These are phyloP conservation scores for Buxus sempervirens DNA, from an alignment of 164 flowering plant genomes.

Conservation along the genomic window DNA sequence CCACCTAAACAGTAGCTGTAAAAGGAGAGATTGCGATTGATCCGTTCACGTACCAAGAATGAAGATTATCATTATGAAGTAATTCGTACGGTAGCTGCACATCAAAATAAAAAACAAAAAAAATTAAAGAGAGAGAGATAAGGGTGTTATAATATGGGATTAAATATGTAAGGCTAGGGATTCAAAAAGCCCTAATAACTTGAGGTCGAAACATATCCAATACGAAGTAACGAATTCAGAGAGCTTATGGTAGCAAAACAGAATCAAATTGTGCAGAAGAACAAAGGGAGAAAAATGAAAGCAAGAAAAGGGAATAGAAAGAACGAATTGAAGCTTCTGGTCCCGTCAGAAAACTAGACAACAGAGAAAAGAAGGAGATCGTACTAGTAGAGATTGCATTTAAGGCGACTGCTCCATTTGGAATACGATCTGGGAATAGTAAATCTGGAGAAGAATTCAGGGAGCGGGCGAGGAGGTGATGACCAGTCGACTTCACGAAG, in stretches of 20 bases:
- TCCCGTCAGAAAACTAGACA: neutral
- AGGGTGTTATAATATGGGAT: too few species aligned
- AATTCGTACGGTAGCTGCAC: slow-evolving; percentile 89
- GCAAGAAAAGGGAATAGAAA: too few species aligned
- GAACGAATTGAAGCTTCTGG: slow-evolving; percentile 5
- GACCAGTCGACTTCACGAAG: slow-evolving; percentile 95
- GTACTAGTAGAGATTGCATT: slow-evolving; percentile 91
- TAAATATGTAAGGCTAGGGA: too few species aligned
- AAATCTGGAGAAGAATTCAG: slow-evolving; percentile 87
- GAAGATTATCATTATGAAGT: slow-evolving; percentile 74
- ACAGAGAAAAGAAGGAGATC: neutral
- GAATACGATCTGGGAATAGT: slow-evolving; percentile 65
- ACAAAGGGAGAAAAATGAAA: neutral
- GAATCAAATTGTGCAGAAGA: neutral
- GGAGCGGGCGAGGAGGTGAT: slow-evolving; percentile 79
- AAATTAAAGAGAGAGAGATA: neutral
- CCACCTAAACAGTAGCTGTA: neutral
- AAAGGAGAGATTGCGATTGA: neutral
- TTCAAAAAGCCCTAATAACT: too few species aligned
- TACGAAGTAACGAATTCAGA: too few species aligned
- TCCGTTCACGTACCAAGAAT: slow-evolving; percentile 54
- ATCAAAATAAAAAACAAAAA: neutral
- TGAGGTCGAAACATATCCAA: too few species aligned
- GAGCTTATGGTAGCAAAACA: too few species aligned
- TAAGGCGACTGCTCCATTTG: slow-evolving; percentile 85